Conservation (phyloP, 805 yeast genomes). For the Candida cerambycidarum region DNA sequence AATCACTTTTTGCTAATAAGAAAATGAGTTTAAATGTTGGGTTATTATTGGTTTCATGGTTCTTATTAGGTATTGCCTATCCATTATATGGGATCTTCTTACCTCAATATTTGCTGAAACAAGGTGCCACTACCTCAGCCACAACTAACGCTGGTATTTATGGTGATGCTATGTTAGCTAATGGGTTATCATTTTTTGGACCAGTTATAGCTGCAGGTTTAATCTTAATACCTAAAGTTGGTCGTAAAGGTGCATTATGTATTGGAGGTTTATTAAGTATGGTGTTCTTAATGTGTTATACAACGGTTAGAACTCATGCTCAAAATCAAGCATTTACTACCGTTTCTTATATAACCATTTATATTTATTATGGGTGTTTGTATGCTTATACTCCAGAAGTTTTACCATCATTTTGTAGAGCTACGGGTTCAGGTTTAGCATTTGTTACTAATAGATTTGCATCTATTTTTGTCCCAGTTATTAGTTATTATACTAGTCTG, state of each 20-base stretch:
- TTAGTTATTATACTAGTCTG: conserved; percentile 33
- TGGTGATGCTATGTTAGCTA: conserved; percentile 28
- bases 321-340: conserved; percentile 46
- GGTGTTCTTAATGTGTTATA: conserved; percentile 60
- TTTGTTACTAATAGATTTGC: conserved; percentile 33
- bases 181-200: conserved; percentile 29
- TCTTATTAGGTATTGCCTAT: conserved; percentile 55
- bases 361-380: conserved; percentile 33
- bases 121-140: conserved; percentile 49
- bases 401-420: conserved; percentile 34
- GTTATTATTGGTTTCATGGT: conserved; percentile 49
- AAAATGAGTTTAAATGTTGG: conserved; percentile 41
- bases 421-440: conserved; percentile 38
- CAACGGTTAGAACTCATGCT: conserved; percentile 52
- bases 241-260: conserved; percentile 58
- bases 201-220: conserved; percentile 29
- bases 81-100: conserved; percentile 54
- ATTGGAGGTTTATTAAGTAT: conserved; percentile 54
- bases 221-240: conserved; percentile 30
- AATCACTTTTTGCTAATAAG: conserved; percentile 35
- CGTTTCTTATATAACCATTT: conserved; percentile 46
- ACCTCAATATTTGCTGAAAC: conserved; percentile 48
- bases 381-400: conserved; percentile 42
- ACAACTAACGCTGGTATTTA: conserved; percentile 20
- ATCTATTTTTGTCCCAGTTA: conserved; percentile 38